Conservation (phyloP, 352 stramenopile species). For the Phytopythium boreale region DNA sequence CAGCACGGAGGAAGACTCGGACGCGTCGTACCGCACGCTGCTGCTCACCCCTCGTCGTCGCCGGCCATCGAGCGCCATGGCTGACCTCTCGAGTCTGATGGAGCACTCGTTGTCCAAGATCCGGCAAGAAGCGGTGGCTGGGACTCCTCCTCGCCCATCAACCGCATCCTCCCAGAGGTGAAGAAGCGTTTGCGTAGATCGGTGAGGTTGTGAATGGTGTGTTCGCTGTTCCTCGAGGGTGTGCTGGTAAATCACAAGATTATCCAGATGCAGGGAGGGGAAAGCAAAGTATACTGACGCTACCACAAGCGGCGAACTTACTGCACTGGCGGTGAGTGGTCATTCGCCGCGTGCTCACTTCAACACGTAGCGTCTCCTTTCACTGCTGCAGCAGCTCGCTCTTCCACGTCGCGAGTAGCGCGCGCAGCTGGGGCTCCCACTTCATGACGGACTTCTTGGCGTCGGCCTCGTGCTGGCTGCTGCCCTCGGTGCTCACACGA, state of each 20-base stretch:
- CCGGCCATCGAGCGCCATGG: constrained; percentile 63
- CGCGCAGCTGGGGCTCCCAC: constrained; percentile 59
- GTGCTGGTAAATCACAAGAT: not conserved
- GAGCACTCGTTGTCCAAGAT: constrained; percentile 69
- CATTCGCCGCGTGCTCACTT: not conserved
- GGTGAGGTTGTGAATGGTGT: not conserved
- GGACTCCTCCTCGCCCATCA: constrained; percentile 6
- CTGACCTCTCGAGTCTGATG: constrained; percentile 76
- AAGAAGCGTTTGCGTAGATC: not conserved
- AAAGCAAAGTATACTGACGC: not conserved
- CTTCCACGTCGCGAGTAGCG: constrained; percentile 73
- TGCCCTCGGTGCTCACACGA: constrained; percentile 44
- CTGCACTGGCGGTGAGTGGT: not conserved
- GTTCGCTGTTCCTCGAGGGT: not conserved
- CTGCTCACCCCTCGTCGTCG: constrained; percentile 36
- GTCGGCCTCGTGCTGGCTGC: constrained; percentile 40
- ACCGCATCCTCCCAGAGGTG: not conserved
- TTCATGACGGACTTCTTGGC: constrained; percentile 58
- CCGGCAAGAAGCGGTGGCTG: constrained; percentile 37
- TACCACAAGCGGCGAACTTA: not conserved
- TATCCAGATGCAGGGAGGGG: not conserved
- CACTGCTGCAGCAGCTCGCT: constrained; percentile 78
- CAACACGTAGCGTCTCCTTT: not conserved
- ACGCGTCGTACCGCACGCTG: constrained; percentile 51
- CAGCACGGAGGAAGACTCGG: constrained; percentile 54